These are phyloP conservation scores for Fragaria ananassa DNA, from an alignment of 306 rosid genomes.

Conservation along the genomic window DNA sequence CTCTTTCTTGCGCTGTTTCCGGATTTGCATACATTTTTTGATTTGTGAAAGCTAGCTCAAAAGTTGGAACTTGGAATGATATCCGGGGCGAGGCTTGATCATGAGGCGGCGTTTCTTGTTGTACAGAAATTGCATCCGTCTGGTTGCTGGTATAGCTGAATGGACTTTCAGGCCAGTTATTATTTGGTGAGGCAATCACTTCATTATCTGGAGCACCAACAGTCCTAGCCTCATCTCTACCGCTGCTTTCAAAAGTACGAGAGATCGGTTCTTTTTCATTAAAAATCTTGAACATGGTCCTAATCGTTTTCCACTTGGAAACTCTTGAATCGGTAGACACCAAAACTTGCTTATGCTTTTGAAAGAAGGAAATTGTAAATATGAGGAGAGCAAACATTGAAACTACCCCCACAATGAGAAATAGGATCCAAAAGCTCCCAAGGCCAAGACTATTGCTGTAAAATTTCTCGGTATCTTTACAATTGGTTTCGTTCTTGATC, in stretches of 20 bases:
- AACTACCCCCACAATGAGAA: conserved; percentile 38
- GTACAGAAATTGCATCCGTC: background rate
- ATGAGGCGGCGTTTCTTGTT: background rate
- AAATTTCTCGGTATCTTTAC: conserved; percentile 7
- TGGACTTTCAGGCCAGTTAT: background rate
- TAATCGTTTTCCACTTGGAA: conserved; percentile 33
- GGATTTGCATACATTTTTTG: background rate
- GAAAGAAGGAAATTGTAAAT: conserved; percentile 27
- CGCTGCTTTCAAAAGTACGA: background rate
- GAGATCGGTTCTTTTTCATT: conserved; percentile 3
- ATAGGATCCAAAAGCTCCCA: conserved; percentile 59
- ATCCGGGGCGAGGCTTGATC: background rate
- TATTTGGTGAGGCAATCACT: background rate
- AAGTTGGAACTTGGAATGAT: background rate
- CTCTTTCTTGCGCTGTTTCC: background rate
- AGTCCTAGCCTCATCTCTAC: background rate
- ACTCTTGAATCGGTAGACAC: background rate
- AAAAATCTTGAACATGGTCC: conserved; percentile 16
- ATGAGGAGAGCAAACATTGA: conserved; percentile 28
- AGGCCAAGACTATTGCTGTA: conserved; percentile 42
- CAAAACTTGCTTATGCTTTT: conserved; percentile 32
- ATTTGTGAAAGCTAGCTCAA: background rate
- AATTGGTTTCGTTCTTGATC: conserved; percentile 21
- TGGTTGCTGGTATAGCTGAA: background rate
- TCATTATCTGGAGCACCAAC: background rate